These are phyloP conservation scores for Acanthamoeba sp. DNA, from an alignment of 208 protist genomes.

Conservation along the genomic window DNA sequence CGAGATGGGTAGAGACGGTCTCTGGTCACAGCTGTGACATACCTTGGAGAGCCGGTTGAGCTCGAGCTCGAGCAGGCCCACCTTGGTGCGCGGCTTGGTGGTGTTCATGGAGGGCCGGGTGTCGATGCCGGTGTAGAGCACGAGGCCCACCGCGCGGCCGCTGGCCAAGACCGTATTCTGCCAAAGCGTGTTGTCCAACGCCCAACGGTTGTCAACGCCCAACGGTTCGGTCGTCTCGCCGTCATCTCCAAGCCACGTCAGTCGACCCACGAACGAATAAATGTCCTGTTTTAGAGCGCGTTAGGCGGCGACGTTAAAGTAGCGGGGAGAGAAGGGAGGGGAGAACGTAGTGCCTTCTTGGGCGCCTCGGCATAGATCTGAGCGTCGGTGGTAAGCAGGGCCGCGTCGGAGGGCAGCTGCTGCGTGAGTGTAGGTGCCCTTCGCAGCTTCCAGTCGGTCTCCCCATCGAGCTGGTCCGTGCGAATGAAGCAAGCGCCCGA, in stretches of 20 bases:
- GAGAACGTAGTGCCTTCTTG: too few relatives aligned
- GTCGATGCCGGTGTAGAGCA: slow-evolving; percentile 96
- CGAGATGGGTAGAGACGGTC: too few relatives aligned
- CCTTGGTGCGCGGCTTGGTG: slow-evolving; percentile 91
- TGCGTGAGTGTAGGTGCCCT: slow-evolving; percentile 85
- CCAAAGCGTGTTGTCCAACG: slow-evolving; percentile 98
- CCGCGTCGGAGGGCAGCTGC: slow-evolving; percentile 77
- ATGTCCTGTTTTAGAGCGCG: too few relatives aligned
- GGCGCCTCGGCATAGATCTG: background rate
- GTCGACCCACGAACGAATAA: slow-evolving; percentile 44
- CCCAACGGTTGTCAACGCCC: too few relatives aligned
- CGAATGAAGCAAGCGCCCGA: slow-evolving; percentile 97
- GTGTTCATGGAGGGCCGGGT: slow-evolving; percentile 97
- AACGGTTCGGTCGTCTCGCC: slow-evolving; percentile 88
- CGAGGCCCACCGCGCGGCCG: slow-evolving; percentile 90
- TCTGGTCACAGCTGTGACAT: too few relatives aligned
- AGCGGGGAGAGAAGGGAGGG: too few relatives aligned
- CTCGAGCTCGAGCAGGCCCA: slow-evolving; percentile 96
- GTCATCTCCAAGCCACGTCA: background rate
- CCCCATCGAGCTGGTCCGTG: slow-evolving; percentile 99
- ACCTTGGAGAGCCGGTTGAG: slow-evolving; percentile 96
- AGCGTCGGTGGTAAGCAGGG: background rate
- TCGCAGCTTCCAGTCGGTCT: slow-evolving; percentile 98
- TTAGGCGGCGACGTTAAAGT: too few relatives aligned
- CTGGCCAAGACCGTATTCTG: slow-evolving; percentile 96